A percentile compares a stretch with the other conserved stretches of the same genome.
Evolutionary conservation across 1,284 basidiomycete genomes (phyloP).

Genomic region (Fomitopsis pinicola): DNA sequence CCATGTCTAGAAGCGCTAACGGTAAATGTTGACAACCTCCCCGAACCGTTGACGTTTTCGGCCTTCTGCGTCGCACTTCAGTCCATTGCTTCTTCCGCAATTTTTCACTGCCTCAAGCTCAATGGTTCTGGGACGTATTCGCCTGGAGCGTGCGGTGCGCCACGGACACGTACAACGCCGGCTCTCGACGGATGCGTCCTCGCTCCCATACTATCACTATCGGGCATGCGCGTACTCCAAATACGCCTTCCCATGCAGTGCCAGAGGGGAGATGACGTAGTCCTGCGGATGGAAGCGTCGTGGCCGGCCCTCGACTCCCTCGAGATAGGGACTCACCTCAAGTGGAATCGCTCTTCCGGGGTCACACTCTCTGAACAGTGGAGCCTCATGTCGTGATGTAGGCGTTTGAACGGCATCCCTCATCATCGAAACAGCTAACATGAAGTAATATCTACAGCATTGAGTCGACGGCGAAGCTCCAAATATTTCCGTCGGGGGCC

Average conservation of each 20-base stretch:
- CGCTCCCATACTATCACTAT: neutral
- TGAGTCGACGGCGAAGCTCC: too few relatives aligned
- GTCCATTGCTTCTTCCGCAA: neutral
- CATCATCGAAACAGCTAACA: too few relatives aligned
- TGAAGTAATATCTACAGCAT: too few relatives aligned
- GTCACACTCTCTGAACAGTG: neutral
- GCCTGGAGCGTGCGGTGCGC: too few relatives aligned
- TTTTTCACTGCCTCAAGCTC: neutral
- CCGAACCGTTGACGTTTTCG: neutral
- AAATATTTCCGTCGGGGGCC: too few relatives aligned
- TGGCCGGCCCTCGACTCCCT: neutral
- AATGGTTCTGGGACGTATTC: neutral
- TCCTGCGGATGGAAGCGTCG: neutral
- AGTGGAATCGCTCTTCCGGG: neutral
- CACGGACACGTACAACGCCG: too few relatives aligned
- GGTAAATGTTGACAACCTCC: neutral
- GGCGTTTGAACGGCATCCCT: too few relatives aligned
- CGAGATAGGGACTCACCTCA: neutral
- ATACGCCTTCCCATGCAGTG: neutral
- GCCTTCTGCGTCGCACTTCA: neutral
- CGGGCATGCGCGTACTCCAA: neutral
- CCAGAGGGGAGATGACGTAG: neutral
- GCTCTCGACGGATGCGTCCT: neutral
- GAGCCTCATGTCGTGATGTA: too few relatives aligned
- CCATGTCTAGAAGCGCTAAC: neutral